Base-by-base conservation (phyloP, 1,284 basidiomycete species). In the Cerrena zonata region DNA sequence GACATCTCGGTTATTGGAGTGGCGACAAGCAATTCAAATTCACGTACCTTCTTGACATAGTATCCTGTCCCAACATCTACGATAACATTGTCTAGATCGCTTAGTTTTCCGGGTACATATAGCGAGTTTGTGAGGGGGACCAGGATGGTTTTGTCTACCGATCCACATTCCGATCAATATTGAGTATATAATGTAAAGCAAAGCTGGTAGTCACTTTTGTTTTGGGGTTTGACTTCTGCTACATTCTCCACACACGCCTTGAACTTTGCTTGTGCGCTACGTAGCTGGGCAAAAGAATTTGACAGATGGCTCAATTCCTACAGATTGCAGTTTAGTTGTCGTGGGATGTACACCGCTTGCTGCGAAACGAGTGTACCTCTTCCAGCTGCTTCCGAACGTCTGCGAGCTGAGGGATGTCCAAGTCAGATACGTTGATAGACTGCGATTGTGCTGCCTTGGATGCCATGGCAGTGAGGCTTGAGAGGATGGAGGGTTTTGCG, bases 21-120 rank as follows among this genome's bases (percentile, higher is more conserved):
- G 26, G 25, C 50, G 11, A 47, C 45, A 25, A 15, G 34, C 43
- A 45, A 41, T 42, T 34, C 45, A 15, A 19, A 24, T 11, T 13
- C 4, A 47, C 75, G 53, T 50, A 92, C 94, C 80, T 97, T 98
- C 68, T 91, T 86, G 18, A 99, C 87, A 63, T 89, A 98, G 71
- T 97, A 99, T 0, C 95, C 95, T 0, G 95, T 98, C 2, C 95
- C 95, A 26, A 99, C 80, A 65, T 99, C 95, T 18, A 99, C 84
- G 53, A 98, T 86, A 45, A 99, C 94, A 57, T 91, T 82, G 45
- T 93, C 86, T 1, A 81, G 69, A 64, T 97, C 89, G 23, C 76
- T 77, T 30, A 98, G 76, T 69, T 86, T 93, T 25, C 94, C 95
- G 1, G 94, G 93, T 13, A 98, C 90, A 65, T 98, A 98, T 2